These are phyloP conservation scores for Sugiyamaella americana DNA, from an alignment of 805 yeast genomes.

Conservation along the genomic window DNA sequence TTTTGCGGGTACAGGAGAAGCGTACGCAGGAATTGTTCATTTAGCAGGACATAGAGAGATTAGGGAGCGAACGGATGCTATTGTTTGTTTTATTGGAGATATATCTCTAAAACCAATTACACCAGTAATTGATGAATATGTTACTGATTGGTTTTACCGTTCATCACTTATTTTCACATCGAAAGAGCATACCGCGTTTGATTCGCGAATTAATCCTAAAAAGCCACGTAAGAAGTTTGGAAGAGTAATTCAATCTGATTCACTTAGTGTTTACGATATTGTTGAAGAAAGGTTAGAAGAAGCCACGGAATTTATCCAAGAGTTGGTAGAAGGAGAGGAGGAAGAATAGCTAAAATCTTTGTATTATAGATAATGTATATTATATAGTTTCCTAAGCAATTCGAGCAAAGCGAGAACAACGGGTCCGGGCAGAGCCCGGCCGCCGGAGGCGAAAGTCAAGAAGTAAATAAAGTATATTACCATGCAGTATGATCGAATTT, in stretches of 20 bases:
- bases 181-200: constrained; percentile 76
- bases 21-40: constrained; percentile 81
- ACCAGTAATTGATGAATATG: constrained; percentile 81
- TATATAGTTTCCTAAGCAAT: too few relatives aligned
- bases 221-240: constrained; percentile 89
- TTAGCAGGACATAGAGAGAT: constrained; percentile 75
- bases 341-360: constrained; percentile 1
- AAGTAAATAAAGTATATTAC: constrained; percentile 20
- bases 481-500: constrained; percentile 52
- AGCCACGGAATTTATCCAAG: constrained; percentile 66
- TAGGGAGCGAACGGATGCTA: constrained; percentile 60
- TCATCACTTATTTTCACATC: constrained; percentile 80
- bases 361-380: too few relatives aligned
- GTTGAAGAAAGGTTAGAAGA: constrained; percentile 80
- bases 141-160: constrained; percentile 87
- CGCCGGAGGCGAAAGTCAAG: too few relatives aligned
- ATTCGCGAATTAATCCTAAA: constrained; percentile 43
- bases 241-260: constrained; percentile 67
- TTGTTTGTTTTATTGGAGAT: constrained; percentile 63
- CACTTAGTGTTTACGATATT: constrained; percentile 69
- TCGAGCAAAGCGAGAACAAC: too few relatives aligned
- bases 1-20: constrained; percentile 84
- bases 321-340: constrained; percentile 19
- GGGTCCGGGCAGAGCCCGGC: too few relatives aligned
- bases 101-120: constrained; percentile 70